These are phyloP conservation scores for Sclerotinia glacialis DNA, from an alignment of 2,329 filamentous ascomycete genomes.

Conservation along the genomic window DNA sequence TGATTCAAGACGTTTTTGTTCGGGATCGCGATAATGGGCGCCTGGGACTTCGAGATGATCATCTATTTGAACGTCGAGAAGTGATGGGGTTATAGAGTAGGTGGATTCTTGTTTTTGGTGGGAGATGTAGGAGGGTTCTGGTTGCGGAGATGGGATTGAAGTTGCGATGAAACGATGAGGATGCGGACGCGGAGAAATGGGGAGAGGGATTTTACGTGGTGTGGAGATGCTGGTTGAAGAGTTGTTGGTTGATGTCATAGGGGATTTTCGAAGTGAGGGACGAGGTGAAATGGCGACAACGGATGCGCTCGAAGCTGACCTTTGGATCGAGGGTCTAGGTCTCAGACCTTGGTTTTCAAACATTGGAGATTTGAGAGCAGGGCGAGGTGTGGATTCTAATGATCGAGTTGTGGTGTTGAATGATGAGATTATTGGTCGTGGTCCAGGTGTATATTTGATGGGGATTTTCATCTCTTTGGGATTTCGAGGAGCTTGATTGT, in stretches of 20 bases:
- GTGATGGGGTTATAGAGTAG: background rate
- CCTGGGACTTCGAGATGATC: background rate
- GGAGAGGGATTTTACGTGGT: background rate
- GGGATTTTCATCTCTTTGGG: constrained; percentile 1
- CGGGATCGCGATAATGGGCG: background rate
- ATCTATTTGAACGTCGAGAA: constrained; percentile 3
- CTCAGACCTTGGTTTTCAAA: background rate
- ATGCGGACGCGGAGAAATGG: constrained; percentile 9
- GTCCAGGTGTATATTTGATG: background rate
- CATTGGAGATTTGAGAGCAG: constrained; percentile 9
- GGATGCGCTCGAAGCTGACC: background rate
- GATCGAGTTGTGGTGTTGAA: constrained; percentile 14
- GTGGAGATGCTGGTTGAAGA: background rate
- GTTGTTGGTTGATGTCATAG: background rate
- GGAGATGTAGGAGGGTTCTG: background rate
- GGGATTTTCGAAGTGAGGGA: constrained; percentile 7
- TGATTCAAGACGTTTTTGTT: constrained; percentile 47
- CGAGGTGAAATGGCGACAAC: background rate
- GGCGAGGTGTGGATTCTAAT: background rate
- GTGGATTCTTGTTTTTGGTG: constrained; percentile 18
- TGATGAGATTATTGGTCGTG: constrained; percentile 15
- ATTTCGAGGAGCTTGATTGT: background rate
- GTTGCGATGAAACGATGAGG: background rate
- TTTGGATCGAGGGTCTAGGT: constrained; percentile 3
- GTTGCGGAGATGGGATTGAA: background rate